Evolutionary conservation across 2,329 filamentous ascomycete species (phyloP).

Genomic region (Fusarium anguioides): DNA sequence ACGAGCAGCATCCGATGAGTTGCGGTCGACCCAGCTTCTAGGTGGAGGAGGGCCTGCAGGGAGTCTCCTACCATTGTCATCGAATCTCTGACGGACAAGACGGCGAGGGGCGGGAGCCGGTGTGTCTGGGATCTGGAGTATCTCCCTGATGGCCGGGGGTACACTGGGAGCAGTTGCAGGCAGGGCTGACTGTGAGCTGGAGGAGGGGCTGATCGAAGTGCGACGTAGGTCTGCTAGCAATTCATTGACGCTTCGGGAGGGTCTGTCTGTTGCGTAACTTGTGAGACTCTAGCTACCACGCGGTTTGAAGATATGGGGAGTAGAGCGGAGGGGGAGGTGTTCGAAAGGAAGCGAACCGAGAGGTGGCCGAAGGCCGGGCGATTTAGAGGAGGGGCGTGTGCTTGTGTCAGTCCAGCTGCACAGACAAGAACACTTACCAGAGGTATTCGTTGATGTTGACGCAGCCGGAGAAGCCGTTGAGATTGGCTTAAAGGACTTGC

Average conservation of each 20-base stretch:
- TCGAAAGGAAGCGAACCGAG: constrained; percentile 44
- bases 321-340: constrained; percentile 23
- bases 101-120: constrained; percentile 63
- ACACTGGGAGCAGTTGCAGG: constrained; percentile 61
- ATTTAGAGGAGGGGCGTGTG: constrained; percentile 33
- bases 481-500: constrained; percentile 68
- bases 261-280: constrained; percentile 48
- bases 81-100: constrained; percentile 55
- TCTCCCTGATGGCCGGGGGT: constrained; percentile 67
- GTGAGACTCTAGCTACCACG: constrained; percentile 48
- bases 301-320: constrained; percentile 38
- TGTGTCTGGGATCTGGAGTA: constrained; percentile 69
- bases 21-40: constrained; percentile 62
- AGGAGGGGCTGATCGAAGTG: constrained; percentile 50
- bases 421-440: constrained; percentile 41
- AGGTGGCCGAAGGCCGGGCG: constrained; percentile 32
- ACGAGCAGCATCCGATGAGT: constrained; percentile 23
- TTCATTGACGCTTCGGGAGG: constrained; percentile 65
- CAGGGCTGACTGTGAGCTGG: constrained; percentile 41
- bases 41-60: constrained; percentile 70
- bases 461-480: constrained; percentile 61
- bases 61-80: constrained; percentile 60
- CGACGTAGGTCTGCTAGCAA: constrained; percentile 68
- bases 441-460: constrained; percentile 38
- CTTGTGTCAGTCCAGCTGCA: constrained; percentile 12